Base-by-base conservation (phyloP, 345 rosid species). In the Trapa incisa region DNA sequence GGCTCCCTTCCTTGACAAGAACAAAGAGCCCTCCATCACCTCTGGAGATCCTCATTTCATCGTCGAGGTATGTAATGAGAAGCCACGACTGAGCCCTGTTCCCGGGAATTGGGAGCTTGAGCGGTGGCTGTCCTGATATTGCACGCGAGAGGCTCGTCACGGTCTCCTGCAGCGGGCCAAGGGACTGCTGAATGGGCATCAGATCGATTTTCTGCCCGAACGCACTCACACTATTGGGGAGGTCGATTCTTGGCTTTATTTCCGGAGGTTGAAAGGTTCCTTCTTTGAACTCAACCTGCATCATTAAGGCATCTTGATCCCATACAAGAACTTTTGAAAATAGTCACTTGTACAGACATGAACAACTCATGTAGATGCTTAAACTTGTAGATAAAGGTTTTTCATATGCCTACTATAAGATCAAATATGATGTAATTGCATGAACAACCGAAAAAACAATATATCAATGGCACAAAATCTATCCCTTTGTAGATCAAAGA, bases 11-110 rank as follows among this genome's bases (percentile, higher is more conserved):
- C 73, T 82, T 88, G 16, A 74, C 96, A 66, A 93, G 98, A 75
- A 93, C 88, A 65, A 93, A 93, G 50, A 93, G 89, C 58, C 98
- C 98, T 38, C 98, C 97, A 11, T 93, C 98, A 14, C 98, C 98
- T 73, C 96, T 87, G 33, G 97, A 90, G 71, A 93, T 93, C 72
- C 89, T 83, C 68, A 93, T 69, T 80, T 93, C 97, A 52, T 83
- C 77, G 62, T 93, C 98, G 13, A 93, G 97, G 74, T 88, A 93
- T 9, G 98, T 87, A 64, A 77, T 85, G 58, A 93, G 80, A 75
- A 93, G 94, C 97, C 98, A 93, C 1, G 98, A 90, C 63, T 71
- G 77, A 67, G 84, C 70, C 37, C 82, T 82, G 53, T 80, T 69
- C 5, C 95, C 97, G 0, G 97, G 92, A 77, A 93, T 82, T 12